phyloP scores from a whole-genome alignment of 768 basidiomycete genomes.

The Baorangia bicolor region DNA sequence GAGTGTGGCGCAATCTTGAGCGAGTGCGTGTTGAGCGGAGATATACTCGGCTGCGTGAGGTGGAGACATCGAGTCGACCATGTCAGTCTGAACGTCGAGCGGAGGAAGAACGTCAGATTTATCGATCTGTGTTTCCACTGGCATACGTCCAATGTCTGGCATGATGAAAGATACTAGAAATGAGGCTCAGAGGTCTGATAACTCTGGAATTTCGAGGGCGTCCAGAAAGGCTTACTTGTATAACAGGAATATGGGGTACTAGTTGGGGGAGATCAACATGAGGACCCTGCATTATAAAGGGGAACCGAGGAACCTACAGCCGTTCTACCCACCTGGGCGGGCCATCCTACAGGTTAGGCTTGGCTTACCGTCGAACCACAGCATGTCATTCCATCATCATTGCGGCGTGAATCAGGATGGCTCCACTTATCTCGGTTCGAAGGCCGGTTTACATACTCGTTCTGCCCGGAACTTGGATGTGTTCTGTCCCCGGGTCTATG shows the following conservation, averaged over 20 bases:
- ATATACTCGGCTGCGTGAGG: conserved; percentile 18
- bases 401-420: conserved; percentile 3
- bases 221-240: conserved; percentile 5
- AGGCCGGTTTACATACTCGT: background rate
- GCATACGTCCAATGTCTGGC: background rate
- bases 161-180: conserved; percentile 7
- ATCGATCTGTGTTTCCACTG: background rate
- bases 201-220: background rate
- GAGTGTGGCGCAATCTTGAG: conserved; percentile 16
- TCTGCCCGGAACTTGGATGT: background rate
- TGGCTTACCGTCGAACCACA: conserved; percentile 9
- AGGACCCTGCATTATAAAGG: conserved; percentile 7
- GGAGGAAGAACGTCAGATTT: background rate
- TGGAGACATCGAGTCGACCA: conserved; percentile 26
- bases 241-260: background rate
- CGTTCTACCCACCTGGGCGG: background rate
- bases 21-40: conserved; percentile 20
- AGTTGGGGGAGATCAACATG: background rate
- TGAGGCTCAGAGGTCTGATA: background rate
- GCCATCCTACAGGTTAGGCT: conserved; percentile 2
- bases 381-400: conserved; percentile 1
- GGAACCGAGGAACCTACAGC: background rate
- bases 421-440: background rate
- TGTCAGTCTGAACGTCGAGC: conserved; percentile 3
- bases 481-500: background rate